phyloP scores from a whole-genome alignment of 2,329 filamentous ascomycete genomes.

The Pseudogymnoascus sp. region DNA sequence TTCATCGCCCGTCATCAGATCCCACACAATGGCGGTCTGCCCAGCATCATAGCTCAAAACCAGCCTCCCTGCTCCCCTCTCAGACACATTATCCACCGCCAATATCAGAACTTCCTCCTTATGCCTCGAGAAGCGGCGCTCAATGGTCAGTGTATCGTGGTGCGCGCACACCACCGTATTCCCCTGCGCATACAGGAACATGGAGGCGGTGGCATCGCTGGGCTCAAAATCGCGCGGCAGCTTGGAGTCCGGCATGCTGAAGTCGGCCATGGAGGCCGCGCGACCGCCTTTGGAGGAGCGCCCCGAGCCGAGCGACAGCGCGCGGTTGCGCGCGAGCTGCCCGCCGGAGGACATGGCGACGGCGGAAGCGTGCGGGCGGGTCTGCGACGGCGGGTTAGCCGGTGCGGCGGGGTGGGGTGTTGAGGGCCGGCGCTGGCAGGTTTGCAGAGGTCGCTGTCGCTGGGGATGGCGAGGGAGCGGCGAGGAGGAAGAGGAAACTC shows the following conservation, averaged over 20 bases:
- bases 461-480: not conserved
- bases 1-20: conserved; percentile 84
- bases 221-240: conserved; percentile 62
- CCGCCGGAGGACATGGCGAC: conserved; percentile 48
- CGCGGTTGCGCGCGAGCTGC: conserved; percentile 48
- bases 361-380: conserved; percentile 19
- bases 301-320: conserved; percentile 49
- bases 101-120: conserved; percentile 75
- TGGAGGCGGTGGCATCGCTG: conserved; percentile 81
- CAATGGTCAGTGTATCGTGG: conserved; percentile 85
- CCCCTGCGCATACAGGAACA: conserved; percentile 83
- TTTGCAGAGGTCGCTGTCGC: conserved; percentile 9
- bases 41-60: conserved; percentile 90
- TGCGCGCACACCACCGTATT: conserved; percentile 77
- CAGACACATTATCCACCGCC: conserved; percentile 84
- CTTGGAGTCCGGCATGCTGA: conserved; percentile 42
- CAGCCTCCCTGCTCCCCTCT: conserved; percentile 71
- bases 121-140: conserved; percentile 77
- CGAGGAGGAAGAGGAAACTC: conserved; percentile 5
- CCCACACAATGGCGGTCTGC: conserved; percentile 93
- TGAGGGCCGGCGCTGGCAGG: not conserved
- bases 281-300: conserved; percentile 41
- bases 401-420: conserved; percentile 19
- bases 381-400: conserved; percentile 23
- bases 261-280: conserved; percentile 40